Percentiles rank a stretch among this genome's conserved stretches.
Conservation (phyloP, 2,329 filamentous ascomycete species). For the Allantophomopsis lycopodina region DNA sequence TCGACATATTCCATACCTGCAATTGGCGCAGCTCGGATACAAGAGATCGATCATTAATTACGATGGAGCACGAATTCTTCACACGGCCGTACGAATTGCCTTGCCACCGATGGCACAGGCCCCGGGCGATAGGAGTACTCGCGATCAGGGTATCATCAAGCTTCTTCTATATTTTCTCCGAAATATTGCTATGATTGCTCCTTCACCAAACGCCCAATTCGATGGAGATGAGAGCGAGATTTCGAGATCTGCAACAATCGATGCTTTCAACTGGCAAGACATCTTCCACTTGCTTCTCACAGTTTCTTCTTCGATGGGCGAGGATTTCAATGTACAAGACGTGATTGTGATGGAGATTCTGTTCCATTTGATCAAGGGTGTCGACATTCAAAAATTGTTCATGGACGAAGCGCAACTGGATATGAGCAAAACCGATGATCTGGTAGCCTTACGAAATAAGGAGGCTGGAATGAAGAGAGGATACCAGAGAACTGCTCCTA, state of each 20-base stretch:
- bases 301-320: conserved; percentile 81
- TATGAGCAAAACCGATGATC: conserved; percentile 56
- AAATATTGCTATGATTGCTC: conserved; percentile 76
- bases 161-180: conserved; percentile 79
- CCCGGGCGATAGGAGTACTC: conserved; percentile 57
- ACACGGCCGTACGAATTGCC: conserved; percentile 67
- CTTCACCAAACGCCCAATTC: conserved; percentile 56
- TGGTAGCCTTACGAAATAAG: conserved; percentile 62
- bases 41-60: conserved; percentile 82
- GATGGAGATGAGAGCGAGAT: conserved; percentile 86
- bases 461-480: conserved; percentile 73
- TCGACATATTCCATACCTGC: conserved; percentile 77
- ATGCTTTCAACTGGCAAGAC: conserved; percentile 82
- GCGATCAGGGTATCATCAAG: conserved; percentile 88
- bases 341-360: conserved; percentile 81
- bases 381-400: conserved; percentile 74
- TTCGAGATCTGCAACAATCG: conserved; percentile 75
- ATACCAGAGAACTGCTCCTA: conserved; percentile 66
- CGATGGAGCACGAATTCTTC: conserved; percentile 62
- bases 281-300: conserved; percentile 77
- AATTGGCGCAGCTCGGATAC: conserved; percentile 78
- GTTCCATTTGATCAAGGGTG: conserved; percentile 84
- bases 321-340: conserved; percentile 85
- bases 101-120: conserved; percentile 75
- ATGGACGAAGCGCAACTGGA: conserved; percentile 63